A percentile compares a stretch with the other conserved stretches of the same genome.
phyloP scores from a whole-genome alignment of 257 asterid genomes.

The Fraxinus quadrangulata region DNA sequence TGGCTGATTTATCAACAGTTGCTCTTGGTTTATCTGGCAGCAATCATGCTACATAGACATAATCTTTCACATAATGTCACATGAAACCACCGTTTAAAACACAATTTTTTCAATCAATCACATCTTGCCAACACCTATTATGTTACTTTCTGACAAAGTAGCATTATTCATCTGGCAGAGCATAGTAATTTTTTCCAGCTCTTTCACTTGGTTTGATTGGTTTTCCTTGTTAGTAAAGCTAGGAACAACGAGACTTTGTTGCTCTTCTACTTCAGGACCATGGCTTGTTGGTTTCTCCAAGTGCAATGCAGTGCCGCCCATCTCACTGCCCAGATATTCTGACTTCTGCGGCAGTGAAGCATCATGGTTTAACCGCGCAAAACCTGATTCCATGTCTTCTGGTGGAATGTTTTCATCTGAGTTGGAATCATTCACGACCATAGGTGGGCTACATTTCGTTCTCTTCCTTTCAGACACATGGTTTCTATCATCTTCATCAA shows the following conservation, averaged over 20 bases:
- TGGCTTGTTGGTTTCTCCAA: slow-evolving; percentile 43
- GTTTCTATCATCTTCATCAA: slow-evolving; percentile 28
- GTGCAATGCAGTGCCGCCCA: slow-evolving; percentile 39
- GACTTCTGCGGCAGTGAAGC: slow-evolving; percentile 37
- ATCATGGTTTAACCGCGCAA: slow-evolving; percentile 24
- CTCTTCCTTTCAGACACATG: slow-evolving; percentile 28
- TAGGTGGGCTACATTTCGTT: slow-evolving; percentile 20
- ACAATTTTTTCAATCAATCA: no score
- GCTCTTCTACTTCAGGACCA: slow-evolving; percentile 34
- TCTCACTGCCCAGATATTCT: slow-evolving; percentile 40
- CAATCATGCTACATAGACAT: no score
- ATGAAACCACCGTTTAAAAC: no score
- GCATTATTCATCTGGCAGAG: not conserved
- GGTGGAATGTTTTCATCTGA: slow-evolving; percentile 25
- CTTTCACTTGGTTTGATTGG: slow-evolving; percentile 25
- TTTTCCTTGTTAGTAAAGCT: slow-evolving; percentile 22
- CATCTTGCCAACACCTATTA: no score
- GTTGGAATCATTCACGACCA: slow-evolving; percentile 10
- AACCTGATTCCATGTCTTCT: slow-evolving; percentile 26
- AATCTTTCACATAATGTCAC: no score
- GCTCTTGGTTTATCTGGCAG: slow-evolving; percentile 30
- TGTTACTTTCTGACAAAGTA: no score
- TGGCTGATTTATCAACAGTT: slow-evolving; percentile 36
- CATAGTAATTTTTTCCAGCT: slow-evolving; percentile 28
- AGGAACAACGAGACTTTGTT: slow-evolving; percentile 20